Evolutionary conservation across 106 monocot genomes (phyloP).

Genomic region (Allium fistulosum): DNA sequence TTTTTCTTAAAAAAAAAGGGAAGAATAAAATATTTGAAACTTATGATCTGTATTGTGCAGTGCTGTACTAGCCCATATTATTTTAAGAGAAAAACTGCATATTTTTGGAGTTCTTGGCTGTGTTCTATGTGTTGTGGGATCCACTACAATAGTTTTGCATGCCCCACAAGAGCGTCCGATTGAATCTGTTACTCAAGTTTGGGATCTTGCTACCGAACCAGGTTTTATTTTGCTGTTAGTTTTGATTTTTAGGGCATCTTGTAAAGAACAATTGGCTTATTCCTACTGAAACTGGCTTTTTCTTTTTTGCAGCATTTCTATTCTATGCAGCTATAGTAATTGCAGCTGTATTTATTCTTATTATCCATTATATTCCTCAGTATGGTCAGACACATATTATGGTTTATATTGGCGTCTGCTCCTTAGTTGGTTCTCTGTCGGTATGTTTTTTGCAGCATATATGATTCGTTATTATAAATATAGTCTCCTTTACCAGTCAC

Average conservation of each 20-base stretch:
- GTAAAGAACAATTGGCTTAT: background rate
- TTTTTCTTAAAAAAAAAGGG: too few species aligned
- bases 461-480: too few species aligned
- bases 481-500: too few species aligned
- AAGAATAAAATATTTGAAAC: background rate
- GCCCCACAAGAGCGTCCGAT: constrained; percentile 74
- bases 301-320: constrained; percentile 30
- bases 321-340: constrained; percentile 28
- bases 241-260: background rate
- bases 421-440: constrained; percentile 45
- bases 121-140: constrained; percentile 74
- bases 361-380: constrained; percentile 22
- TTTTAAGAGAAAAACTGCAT: constrained; percentile 57
- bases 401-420: constrained; percentile 50
- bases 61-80: constrained; percentile 66
- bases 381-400: constrained; percentile 48
- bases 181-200: constrained; percentile 64
- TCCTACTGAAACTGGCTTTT: background rate
- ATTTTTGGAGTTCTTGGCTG: constrained; percentile 73
- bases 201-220: constrained; percentile 78
- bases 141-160: constrained; percentile 76
- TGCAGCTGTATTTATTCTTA: constrained; percentile 28
- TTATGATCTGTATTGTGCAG: constrained; percentile 23
- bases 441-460: constrained; percentile 14
- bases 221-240: constrained; percentile 21